A percentile compares a stretch with the other conserved stretches of the same genome.
phyloP scores from a whole-genome alignment of 306 rosid species.

The Sicyos edulis region DNA sequence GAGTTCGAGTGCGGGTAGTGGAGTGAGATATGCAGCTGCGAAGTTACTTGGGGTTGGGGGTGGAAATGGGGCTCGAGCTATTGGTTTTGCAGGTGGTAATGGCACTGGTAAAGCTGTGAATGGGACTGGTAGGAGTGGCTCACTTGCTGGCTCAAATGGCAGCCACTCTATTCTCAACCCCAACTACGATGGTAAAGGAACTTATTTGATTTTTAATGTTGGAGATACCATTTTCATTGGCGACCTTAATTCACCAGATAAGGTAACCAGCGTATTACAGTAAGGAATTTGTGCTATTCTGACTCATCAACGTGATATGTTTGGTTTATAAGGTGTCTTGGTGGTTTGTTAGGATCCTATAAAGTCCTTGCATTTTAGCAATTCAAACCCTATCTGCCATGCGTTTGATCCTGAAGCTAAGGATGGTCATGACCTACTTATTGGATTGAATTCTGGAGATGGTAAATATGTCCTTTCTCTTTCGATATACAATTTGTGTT shows the following conservation, averaged over 20 bases:
- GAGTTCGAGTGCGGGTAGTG: conserved; percentile 64
- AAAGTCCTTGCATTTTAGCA: conserved; percentile 90
- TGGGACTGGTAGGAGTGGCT: conserved; percentile 62
- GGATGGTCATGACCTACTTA: conserved; percentile 96
- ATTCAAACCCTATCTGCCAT: conserved; percentile 80
- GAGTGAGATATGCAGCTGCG: conserved; percentile 91
- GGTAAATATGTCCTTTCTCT: conserved; percentile 40
- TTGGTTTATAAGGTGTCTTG: conserved; percentile 30
- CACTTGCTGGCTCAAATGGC: conserved; percentile 64
- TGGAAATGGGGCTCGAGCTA: conserved; percentile 81
- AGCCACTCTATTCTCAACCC: conserved; percentile 55
- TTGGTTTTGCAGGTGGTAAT: conserved; percentile 87
- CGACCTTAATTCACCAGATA: conserved; percentile 91
- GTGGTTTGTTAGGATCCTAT: conserved; percentile 72
- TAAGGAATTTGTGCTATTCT: conserved; percentile 19
- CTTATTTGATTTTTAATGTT: conserved; percentile 80
- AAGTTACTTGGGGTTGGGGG: conserved; percentile 84
- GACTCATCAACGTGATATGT: conserved; percentile 16
- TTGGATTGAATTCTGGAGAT: conserved; percentile 86
- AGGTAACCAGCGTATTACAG: conserved; percentile 42
- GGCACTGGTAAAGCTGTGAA: conserved; percentile 71
- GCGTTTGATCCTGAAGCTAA: conserved; percentile 86
- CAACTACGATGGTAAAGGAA: conserved; percentile 89
- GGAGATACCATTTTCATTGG: conserved; percentile 93
- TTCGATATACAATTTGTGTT: conserved; percentile 12